These are phyloP conservation scores for Fusarium hainanense DNA, from an alignment of 2,329 filamentous ascomycete species.

Conservation along the genomic window DNA sequence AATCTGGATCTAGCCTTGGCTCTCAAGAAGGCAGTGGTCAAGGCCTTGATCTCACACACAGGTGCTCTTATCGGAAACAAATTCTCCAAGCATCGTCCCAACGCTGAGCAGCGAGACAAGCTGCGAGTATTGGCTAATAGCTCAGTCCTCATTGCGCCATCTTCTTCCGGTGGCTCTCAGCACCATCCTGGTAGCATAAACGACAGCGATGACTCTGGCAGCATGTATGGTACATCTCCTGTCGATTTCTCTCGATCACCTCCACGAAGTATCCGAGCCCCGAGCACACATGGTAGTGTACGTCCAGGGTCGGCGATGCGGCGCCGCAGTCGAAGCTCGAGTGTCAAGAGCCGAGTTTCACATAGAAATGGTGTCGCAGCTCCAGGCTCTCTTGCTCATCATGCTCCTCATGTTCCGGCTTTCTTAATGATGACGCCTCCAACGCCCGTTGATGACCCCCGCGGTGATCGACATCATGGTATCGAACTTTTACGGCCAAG, in stretches of 20 bases:
- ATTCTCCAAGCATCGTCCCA: conserved; percentile 88
- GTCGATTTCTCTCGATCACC: conserved; percentile 70
- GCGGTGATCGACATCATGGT: conserved; percentile 40
- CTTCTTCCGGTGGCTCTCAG: conserved; percentile 52
- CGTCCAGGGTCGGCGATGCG: conserved; percentile 54
- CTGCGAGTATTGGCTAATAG: conserved; percentile 87
- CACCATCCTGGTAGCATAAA: conserved; percentile 58
- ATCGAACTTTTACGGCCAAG: conserved; percentile 49
- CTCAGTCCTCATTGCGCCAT: conserved; percentile 70
- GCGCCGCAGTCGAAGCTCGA: conserved; percentile 64
- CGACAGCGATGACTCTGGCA: conserved; percentile 66
- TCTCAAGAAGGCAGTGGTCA: conserved; percentile 93
- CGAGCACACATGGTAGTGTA: conserved; percentile 60
- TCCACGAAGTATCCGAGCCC: conserved; percentile 62
- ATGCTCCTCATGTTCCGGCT: conserved; percentile 50
- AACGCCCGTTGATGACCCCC: conserved; percentile 52
- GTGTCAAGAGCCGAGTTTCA: conserved; percentile 61
- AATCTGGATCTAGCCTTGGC: conserved; percentile 94
- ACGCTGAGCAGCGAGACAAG: conserved; percentile 79
- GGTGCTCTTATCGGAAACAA: conserved; percentile 98
- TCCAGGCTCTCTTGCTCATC: conserved; percentile 32
- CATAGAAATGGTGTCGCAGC: conserved; percentile 50
- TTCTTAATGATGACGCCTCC: conserved; percentile 62
- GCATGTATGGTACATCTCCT: conserved; percentile 63
- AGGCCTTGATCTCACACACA: conserved; percentile 92